Conservation (phyloP, 108 stramenopile genomes). For the Cyclotella cryptica region DNA sequence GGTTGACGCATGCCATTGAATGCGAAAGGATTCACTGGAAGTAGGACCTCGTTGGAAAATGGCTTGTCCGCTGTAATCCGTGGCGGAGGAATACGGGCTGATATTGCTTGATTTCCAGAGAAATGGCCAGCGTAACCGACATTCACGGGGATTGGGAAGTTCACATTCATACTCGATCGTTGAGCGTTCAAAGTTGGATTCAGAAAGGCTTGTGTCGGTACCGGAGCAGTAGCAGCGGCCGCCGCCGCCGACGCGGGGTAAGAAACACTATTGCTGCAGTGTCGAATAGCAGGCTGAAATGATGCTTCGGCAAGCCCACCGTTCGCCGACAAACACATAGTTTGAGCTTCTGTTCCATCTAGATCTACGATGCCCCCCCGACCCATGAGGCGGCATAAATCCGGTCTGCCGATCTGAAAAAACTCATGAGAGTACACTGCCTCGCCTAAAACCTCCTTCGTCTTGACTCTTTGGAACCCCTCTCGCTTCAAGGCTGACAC, state of each 20-base stretch:
- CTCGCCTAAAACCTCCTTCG: neutral
- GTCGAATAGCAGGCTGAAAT: neutral
- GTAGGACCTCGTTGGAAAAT: neutral
- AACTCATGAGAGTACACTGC: constrained; percentile 5
- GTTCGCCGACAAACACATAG: neutral
- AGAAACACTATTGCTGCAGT: neutral
- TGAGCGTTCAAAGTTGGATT: neutral
- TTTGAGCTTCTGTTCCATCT: neutral
- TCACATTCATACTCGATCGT: neutral
- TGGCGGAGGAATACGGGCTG: neutral
- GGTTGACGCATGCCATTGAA: neutral
- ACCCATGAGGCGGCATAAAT: constrained; percentile 4
- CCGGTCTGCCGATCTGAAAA: constrained; percentile 2
- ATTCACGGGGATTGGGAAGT: constrained; percentile 2
- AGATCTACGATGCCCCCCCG: neutral
- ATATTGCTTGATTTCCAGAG: neutral
- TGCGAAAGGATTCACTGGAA: neutral
- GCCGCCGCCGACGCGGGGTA: neutral
- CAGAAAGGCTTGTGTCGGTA: neutral
- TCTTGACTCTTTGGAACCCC: constrained; percentile 4
- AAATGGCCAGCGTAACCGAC: neutral
- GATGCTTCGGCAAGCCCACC: neutral
- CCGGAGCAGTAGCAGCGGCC: neutral
- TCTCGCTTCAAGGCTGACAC: neutral
- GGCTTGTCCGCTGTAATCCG: neutral